These are phyloP conservation scores for Hirschfeldia incana DNA, from an alignment of 345 rosid species.

Conservation along the genomic window DNA sequence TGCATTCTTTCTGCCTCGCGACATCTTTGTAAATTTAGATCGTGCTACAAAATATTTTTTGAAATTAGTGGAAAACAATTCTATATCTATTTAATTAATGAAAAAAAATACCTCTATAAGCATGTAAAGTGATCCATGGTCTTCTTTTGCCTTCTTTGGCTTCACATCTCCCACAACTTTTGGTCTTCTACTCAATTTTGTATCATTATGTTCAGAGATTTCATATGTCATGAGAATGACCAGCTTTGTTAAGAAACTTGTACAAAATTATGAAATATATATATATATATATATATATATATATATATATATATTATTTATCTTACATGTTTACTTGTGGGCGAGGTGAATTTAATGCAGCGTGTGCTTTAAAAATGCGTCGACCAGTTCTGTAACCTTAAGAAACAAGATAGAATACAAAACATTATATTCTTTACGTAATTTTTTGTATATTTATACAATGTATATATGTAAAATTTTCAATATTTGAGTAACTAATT, in stretches of 20 bases:
- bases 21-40: slow-evolving; percentile 14
- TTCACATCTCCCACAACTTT: not conserved
- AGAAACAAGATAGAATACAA: slow-evolving; percentile 1
- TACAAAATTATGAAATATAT: not conserved
- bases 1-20: slow-evolving; percentile 28
- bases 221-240: not conserved
- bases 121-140: slow-evolving; percentile 28
- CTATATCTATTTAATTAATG: not conserved
- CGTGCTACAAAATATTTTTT: not conserved
- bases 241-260: not conserved
- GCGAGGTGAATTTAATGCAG: not conserved
- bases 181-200: slow-evolving; percentile 23
- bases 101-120: slow-evolving; percentile 14
- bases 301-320: not conserved
- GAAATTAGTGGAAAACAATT: not conserved
- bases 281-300: not conserved
- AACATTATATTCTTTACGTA: not conserved
- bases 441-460: not conserved
- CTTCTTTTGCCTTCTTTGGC: slow-evolving; percentile 27
- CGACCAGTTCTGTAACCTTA: slow-evolving; percentile 27
- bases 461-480: not conserved
- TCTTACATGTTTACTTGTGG: slow-evolving; percentile 29
- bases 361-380: not conserved
- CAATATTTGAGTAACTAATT: no score
- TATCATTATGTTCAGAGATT: slow-evolving; percentile 5